Evolutionary conservation across 2,329 filamentous ascomycete genomes (phyloP).

Genomic region (Leptodontidium sp.): DNA sequence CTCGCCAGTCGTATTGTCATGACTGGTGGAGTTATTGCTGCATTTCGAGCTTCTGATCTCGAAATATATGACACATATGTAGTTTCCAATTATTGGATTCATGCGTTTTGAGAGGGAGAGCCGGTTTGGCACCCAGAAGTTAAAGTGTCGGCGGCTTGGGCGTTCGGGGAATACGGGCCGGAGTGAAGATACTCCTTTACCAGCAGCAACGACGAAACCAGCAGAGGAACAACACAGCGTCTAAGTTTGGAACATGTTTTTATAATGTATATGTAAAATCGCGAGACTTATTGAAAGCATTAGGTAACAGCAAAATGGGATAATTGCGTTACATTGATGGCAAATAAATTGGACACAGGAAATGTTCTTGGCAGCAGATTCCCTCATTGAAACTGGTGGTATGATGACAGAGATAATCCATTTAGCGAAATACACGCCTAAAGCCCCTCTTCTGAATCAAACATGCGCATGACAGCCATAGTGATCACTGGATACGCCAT

Average conservation of each 20-base stretch:
- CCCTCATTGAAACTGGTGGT: no score
- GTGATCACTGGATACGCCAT: constrained; percentile 65
- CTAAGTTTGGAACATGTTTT: no score
- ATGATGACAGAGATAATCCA: no score
- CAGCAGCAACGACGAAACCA: no score
- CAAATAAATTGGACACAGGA: background rate
- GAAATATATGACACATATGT: constrained; percentile 28
- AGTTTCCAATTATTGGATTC: constrained; percentile 39
- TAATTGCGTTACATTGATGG: background rate
- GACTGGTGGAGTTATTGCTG: constrained; percentile 39
- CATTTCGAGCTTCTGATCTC: constrained; percentile 35
- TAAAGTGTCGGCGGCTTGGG: no score
- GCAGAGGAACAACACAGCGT: no score
- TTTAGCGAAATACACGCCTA: constrained; percentile 9
- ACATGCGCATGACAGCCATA: constrained; percentile 58
- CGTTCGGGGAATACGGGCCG: no score
- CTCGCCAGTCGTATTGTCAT: constrained; percentile 39
- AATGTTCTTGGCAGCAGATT: no score
- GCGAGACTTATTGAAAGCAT: background rate
- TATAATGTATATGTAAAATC: no score
- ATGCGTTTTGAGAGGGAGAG: constrained; percentile 32
- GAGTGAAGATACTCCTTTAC: no score
- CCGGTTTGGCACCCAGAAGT: background rate
- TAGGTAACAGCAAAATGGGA: background rate
- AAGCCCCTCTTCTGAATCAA: constrained; percentile 44